Evolutionary conservation across 768 basidiomycete species (phyloP).

Genomic region (Cystofilobasidium macerans): DNA sequence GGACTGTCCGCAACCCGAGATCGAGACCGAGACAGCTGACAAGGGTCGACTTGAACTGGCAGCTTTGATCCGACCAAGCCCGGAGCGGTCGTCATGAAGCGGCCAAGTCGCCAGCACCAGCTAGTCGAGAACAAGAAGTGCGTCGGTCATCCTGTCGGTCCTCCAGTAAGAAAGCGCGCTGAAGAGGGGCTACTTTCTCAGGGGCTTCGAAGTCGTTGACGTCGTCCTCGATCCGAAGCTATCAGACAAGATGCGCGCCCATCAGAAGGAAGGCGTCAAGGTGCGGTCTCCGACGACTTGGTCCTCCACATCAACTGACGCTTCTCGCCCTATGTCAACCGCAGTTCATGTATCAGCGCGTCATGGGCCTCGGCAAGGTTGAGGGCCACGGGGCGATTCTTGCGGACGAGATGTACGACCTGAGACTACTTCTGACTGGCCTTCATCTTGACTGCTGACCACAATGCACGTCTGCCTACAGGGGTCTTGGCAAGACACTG

Average conservation of each 20-base stretch:
- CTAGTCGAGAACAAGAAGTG: constrained; percentile 62
- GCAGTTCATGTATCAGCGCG: constrained; percentile 85
- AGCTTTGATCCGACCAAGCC: constrained; percentile 58
- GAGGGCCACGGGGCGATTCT: constrained; percentile 87
- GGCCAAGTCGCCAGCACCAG: constrained; percentile 57
- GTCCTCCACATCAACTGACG: not conserved
- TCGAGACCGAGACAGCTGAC: no score
- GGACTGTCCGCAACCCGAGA: no score
- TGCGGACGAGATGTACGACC: constrained; percentile 79
- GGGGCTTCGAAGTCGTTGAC: constrained; percentile 48
- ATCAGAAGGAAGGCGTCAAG: constrained; percentile 70
- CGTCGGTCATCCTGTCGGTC: constrained; percentile 27
- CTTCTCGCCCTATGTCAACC: not conserved
- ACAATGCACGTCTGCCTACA: constrained; percentile 33
- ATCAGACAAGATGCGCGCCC: constrained; percentile 61
- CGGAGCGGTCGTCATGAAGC: constrained; percentile 76
- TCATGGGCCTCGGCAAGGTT: constrained; percentile 84
- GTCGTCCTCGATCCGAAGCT: constrained; percentile 89
- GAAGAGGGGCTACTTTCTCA: constrained; percentile 50
- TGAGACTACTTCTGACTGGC: no score
- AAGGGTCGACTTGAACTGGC: not conserved
- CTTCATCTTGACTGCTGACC: constrained; percentile 7
- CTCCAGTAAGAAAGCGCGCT: constrained; percentile 29
- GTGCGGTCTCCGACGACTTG: constrained; percentile 26
- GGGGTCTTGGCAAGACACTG: constrained; percentile 92